A percentile compares a stretch with the other conserved stretches of the same genome.
Conservation (phyloP, 192 early-diverging fungal species). For the Kickxella alabastrina region DNA sequence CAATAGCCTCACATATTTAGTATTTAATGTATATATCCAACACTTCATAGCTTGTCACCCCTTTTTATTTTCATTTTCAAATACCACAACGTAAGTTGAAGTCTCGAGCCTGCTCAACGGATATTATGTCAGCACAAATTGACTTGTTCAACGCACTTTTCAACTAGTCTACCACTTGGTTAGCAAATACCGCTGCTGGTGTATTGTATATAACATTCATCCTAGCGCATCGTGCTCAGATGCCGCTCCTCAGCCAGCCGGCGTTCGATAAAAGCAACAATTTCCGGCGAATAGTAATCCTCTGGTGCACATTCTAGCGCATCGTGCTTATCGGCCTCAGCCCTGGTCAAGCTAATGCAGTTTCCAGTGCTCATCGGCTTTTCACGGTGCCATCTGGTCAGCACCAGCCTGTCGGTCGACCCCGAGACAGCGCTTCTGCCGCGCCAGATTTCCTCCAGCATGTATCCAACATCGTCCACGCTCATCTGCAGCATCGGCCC, state of each 20-base stretch:
- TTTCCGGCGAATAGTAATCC: constrained; percentile 33
- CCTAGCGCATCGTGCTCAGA: constrained; percentile 37
- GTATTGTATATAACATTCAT: too few species aligned
- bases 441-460: constrained; percentile 87
- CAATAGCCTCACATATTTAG: too few species aligned
- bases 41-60: too few species aligned
- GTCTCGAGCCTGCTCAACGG: too few species aligned
- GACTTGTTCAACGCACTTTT: too few species aligned
- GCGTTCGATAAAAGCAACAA: constrained; percentile 23
- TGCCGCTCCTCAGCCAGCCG: constrained; percentile 40
- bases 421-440: constrained; percentile 76
- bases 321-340: constrained; percentile 62
- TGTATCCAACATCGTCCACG: constrained; percentile 72
- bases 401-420: constrained; percentile 63
- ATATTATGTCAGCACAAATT: too few species aligned
- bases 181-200: too few species aligned
- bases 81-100: too few species aligned
- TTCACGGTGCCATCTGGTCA: constrained; percentile 73
- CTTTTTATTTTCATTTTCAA: too few species aligned
- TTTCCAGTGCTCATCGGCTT: constrained; percentile 69
- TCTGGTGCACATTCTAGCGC: constrained; percentile 26
- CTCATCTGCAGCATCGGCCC: constrained; percentile 43
- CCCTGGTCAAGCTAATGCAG: constrained; percentile 78
- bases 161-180: too few species aligned
- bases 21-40: too few species aligned